phyloP scores from a whole-genome alignment of 75 land plant species.

The Cupressus sempervirens region DNA sequence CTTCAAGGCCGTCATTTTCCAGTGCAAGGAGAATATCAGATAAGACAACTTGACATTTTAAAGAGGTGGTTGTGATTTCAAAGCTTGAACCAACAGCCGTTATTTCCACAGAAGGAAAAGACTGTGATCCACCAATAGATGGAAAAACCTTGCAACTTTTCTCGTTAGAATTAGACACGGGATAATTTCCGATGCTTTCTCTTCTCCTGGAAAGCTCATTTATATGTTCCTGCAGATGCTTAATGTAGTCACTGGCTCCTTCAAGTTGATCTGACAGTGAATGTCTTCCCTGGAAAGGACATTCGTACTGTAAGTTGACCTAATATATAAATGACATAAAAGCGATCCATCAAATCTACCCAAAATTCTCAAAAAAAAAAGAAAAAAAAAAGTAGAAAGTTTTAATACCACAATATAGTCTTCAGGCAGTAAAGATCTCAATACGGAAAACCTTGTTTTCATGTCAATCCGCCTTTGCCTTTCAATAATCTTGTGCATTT shows the following conservation, averaged over 20 bases:
- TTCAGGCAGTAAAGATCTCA: too few species aligned
- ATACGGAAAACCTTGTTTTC: too few species aligned
- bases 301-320: neutral
- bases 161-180: neutral
- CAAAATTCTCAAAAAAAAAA: too few species aligned
- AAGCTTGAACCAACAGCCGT: neutral
- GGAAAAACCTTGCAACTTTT: neutral
- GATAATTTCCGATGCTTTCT: neutral
- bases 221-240: neutral
- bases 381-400: too few species aligned
- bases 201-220: neutral
- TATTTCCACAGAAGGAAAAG: neutral
- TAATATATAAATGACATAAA: neutral
- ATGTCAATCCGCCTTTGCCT: neutral
- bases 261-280: too few species aligned
- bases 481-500: neutral
- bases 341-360: too few species aligned
- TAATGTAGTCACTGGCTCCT: neutral
- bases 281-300: too few species aligned
- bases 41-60: neutral
- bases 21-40: neutral
- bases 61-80: neutral
- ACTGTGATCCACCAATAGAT: neutral
- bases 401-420: too few species aligned
- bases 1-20: neutral